Evolutionary conservation across 2,329 filamentous ascomycete genomes (phyloP).

Genomic region (Aspergillus terreus): DNA sequence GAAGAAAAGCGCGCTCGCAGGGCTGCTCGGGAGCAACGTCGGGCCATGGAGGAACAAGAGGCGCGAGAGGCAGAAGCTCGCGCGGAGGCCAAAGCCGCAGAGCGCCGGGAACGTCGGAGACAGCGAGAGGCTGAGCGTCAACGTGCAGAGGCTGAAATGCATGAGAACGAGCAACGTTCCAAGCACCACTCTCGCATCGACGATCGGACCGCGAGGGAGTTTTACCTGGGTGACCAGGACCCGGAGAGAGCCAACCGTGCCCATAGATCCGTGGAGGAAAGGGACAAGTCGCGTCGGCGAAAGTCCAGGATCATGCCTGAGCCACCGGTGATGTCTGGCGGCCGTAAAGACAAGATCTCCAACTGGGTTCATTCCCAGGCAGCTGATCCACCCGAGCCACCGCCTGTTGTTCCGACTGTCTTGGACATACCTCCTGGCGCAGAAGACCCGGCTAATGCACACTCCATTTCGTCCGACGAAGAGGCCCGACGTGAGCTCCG

Average conservation of each 20-base stretch:
- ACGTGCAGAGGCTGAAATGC: constrained; percentile 14
- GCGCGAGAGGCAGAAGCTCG: constrained; percentile 54
- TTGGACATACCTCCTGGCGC: constrained; percentile 38
- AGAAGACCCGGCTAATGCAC: constrained; percentile 23
- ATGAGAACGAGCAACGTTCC: constrained; percentile 21
- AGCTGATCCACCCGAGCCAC: constrained; percentile 46
- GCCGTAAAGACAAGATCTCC: constrained; percentile 46
- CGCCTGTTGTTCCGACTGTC: constrained; percentile 44
- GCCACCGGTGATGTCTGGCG: constrained; percentile 31
- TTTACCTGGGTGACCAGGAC: constrained; percentile 24
- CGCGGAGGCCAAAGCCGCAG: constrained; percentile 35
- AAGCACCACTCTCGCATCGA: constrained; percentile 30
- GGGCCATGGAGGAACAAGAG: constrained; percentile 47
- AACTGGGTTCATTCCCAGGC: constrained; percentile 49
- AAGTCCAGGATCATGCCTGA: constrained; percentile 29
- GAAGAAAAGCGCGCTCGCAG: constrained; percentile 31
- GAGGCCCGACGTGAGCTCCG: constrained; percentile 37
- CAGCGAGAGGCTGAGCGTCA: constrained; percentile 27
- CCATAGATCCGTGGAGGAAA: constrained; percentile 31
- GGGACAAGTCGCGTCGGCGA: constrained; percentile 31
- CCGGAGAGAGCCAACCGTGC: constrained; percentile 25
- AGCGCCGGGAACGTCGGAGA: constrained; percentile 39
- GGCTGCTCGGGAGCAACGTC: constrained; percentile 32
- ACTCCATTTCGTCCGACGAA: constrained; percentile 42
- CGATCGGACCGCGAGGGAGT: constrained; percentile 23